phyloP scores from a whole-genome alignment of 2,329 filamentous ascomycete species.

The Penicillium corylophilum region DNA sequence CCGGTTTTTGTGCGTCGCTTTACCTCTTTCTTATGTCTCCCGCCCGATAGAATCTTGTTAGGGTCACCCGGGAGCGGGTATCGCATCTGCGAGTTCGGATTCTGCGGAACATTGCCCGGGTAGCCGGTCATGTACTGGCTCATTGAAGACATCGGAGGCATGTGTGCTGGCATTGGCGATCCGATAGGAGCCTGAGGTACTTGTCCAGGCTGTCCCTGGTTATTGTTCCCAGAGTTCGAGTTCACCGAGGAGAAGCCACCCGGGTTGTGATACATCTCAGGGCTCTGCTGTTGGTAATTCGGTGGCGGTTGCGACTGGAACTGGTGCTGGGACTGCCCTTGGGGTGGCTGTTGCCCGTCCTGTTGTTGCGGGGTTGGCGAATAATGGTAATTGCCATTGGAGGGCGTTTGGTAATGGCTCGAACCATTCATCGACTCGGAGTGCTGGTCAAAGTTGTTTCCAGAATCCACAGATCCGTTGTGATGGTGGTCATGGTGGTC shows the following conservation, averaged over 20 bases:
- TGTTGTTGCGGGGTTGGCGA: slow-evolving; percentile 38
- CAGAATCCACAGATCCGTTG: slow-evolving; percentile 11
- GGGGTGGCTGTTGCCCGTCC: slow-evolving; percentile 40
- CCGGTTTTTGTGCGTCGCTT: slow-evolving; percentile 73
- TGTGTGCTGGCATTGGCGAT: slow-evolving; percentile 49
- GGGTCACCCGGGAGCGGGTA: slow-evolving; percentile 51
- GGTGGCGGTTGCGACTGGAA: slow-evolving; percentile 29
- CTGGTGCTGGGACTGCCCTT: slow-evolving; percentile 28
- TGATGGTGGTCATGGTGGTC: slow-evolving; percentile 19
- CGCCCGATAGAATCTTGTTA: slow-evolving; percentile 59
- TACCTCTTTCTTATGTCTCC: slow-evolving; percentile 68
- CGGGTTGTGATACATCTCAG: slow-evolving; percentile 36
- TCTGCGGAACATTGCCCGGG: slow-evolving; percentile 34
- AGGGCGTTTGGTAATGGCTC: slow-evolving; percentile 46
- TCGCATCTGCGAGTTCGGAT: slow-evolving; percentile 50
- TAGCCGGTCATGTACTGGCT: slow-evolving; percentile 54
- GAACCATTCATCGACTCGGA: slow-evolving; percentile 34
- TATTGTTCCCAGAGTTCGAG: slow-evolving; percentile 12
- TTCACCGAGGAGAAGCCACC: slow-evolving; percentile 19
- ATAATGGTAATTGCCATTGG: slow-evolving; percentile 39
- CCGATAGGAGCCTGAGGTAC: slow-evolving; percentile 47
- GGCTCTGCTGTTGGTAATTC: slow-evolving; percentile 29
- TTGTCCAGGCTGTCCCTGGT: slow-evolving; percentile 33
- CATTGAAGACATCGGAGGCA: slow-evolving; percentile 54
- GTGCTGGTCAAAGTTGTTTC: slow-evolving; percentile 23